A percentile compares a stretch with the other conserved stretches of the same genome.
phyloP scores from a whole-genome alignment of 2,329 filamentous ascomycete genomes.

The Fusarium dlaminii region DNA sequence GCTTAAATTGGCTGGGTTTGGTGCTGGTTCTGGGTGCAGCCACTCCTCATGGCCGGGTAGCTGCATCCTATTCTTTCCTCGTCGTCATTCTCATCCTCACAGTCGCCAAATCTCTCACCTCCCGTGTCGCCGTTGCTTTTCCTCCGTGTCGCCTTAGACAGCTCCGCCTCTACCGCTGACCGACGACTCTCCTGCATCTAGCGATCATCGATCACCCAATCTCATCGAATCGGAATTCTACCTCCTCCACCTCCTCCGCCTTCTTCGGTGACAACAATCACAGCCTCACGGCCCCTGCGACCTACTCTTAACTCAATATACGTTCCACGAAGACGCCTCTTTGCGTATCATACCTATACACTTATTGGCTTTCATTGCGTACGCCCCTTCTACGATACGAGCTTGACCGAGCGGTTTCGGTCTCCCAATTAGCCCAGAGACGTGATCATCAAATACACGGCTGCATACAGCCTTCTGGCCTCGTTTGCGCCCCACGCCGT shows the following conservation, averaged over 20 bases:
- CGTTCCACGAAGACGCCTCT: conserved; percentile 40
- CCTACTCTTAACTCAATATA: conserved; percentile 36
- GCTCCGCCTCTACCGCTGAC: conserved; percentile 1
- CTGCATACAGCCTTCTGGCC: conserved; percentile 36
- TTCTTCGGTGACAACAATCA: conserved; percentile 32
- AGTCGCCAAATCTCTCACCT: not conserved
- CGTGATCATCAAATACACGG: conserved; percentile 39
- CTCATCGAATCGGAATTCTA: conserved; percentile 30
- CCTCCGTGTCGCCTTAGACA: conserved; percentile 8
- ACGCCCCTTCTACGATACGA: conserved; percentile 46
- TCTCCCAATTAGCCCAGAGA: conserved; percentile 31
- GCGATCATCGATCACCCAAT: conserved; percentile 27
- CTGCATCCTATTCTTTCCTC: conserved; percentile 37
- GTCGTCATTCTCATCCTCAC: conserved; percentile 15
- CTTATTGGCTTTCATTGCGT: conserved; percentile 38
- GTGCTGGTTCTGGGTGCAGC: conserved; percentile 27
- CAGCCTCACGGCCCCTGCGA: conserved; percentile 31
- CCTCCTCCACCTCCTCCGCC: conserved; percentile 19
- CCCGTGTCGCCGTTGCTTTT: conserved; percentile 14
- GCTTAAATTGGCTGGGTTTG: conserved; percentile 24
- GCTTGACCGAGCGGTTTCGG: conserved; percentile 41
- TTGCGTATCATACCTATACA: conserved; percentile 36
- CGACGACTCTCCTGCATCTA: conserved; percentile 11
- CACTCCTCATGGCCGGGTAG: conserved; percentile 43
- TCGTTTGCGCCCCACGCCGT: conserved; percentile 36